Conservation (phyloP, 805 yeast genomes). For the Kuraishia capsulata region DNA sequence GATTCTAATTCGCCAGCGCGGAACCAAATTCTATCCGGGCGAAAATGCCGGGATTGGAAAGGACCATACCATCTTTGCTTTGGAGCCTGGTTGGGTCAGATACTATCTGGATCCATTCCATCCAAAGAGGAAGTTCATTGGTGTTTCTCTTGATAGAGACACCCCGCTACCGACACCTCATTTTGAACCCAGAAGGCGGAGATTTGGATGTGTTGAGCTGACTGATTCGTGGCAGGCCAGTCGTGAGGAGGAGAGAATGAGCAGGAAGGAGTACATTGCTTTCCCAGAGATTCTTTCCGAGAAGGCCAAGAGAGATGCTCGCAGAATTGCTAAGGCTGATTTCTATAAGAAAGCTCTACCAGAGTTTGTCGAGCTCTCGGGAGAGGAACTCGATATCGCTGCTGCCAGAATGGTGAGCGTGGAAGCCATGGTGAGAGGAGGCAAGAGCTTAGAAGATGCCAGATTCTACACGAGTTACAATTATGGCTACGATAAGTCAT, state of each 20-base stretch:
- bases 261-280: constrained; percentile 57
- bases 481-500: constrained; percentile 31
- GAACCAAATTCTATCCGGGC: constrained; percentile 92
- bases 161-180: constrained; percentile 77
- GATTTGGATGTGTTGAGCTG: constrained; percentile 66
- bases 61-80: constrained; percentile 87
- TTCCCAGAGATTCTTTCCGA: constrained; percentile 40
- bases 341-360: constrained; percentile 22
- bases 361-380: constrained; percentile 16
- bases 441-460: constrained; percentile 49
- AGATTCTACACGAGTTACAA: constrained; percentile 47
- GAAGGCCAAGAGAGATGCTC: constrained; percentile 28
- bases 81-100: constrained; percentile 88
- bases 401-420: constrained; percentile 44
- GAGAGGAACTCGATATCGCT: constrained; percentile 26
- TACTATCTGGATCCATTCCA: constrained; percentile 94
- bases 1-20: constrained; percentile 88
- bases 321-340: constrained; percentile 22
- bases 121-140: constrained; percentile 84
- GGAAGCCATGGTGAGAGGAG: constrained; percentile 48
- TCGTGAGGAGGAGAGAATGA: constrained; percentile 50
- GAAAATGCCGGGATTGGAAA: constrained; percentile 84
- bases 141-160: constrained; percentile 66
- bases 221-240: constrained; percentile 39
- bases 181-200: constrained; percentile 78